phyloP scores from a whole-genome alignment of 371 early-diverging fungal genomes.

The Coemansia sp. region DNA sequence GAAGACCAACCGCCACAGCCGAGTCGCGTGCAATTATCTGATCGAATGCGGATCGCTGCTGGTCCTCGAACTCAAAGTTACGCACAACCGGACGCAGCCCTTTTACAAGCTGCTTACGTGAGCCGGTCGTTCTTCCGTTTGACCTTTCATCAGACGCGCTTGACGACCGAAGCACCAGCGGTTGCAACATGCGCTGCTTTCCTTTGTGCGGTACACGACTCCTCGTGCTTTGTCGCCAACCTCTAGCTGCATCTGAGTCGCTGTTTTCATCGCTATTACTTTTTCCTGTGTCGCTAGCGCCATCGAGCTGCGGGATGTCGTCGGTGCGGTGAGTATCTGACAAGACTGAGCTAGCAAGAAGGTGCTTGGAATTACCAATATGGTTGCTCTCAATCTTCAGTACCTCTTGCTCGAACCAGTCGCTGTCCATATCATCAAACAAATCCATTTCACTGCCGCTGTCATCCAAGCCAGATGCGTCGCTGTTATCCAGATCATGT shows the following conservation, averaged over 20 bases:
- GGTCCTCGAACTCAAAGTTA: not conserved
- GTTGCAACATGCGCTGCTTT: not conserved
- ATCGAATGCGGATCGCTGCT: not conserved
- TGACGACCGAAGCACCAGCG: not conserved
- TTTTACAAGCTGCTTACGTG: not conserved
- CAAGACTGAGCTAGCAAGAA: no score
- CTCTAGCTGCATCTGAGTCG: not conserved
- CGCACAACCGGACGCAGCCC: not conserved
- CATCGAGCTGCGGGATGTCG: constrained; percentile 59
- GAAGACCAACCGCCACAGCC: not conserved
- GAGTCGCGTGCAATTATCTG: not conserved
- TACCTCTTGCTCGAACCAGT: constrained; percentile 15
- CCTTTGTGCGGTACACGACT: not conserved
- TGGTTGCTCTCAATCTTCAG: not conserved
- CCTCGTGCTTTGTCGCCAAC: not conserved
- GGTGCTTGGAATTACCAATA: not conserved
- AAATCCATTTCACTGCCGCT: not conserved
- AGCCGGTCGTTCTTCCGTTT: not conserved
- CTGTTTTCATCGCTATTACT: not conserved
- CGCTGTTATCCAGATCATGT: no score
- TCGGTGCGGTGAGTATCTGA: not conserved
- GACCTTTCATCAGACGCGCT: constrained; percentile 80
- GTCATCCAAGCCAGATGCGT: not conserved
- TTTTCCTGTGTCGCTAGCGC: constrained; percentile 49
- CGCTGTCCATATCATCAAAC: constrained; percentile 11